Percentiles rank a stretch among this genome's conserved stretches.
Conservation (phyloP, 2,329 filamentous ascomycete genomes). For the Herpotrichia juniperi region DNA sequence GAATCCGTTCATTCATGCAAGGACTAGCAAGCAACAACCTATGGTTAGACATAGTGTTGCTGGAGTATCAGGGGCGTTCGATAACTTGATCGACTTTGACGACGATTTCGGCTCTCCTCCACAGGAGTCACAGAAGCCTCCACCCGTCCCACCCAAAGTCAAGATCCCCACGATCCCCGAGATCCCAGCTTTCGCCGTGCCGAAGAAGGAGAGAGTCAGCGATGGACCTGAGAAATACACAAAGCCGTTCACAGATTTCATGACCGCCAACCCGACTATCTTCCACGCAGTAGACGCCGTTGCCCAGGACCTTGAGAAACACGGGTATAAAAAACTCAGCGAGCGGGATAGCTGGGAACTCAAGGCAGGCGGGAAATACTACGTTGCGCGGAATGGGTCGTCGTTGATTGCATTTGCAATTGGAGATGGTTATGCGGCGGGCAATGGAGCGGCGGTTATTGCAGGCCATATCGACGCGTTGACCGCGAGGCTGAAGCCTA, state of each 20-base stretch:
- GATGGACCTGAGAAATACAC: conserved; percentile 62
- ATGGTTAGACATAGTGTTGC: conserved; percentile 36
- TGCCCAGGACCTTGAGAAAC: conserved; percentile 70
- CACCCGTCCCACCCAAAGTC: conserved; percentile 46
- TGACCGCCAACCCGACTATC: conserved; percentile 88
- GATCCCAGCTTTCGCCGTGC: conserved; percentile 14
- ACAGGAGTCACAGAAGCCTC: conserved; percentile 34
- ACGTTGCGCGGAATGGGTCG: conserved; percentile 81
- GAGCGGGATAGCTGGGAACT: conserved; percentile 84
- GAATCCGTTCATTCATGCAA: conserved; percentile 25
- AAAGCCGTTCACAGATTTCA: conserved; percentile 84
- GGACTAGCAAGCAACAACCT: conserved; percentile 9
- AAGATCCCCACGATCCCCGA: conserved; percentile 30
- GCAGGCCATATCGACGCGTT: conserved; percentile 93
- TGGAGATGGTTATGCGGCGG: conserved; percentile 78
- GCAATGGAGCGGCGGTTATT: conserved; percentile 86
- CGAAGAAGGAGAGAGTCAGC: conserved; percentile 20
- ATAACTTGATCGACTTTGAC: conserved; percentile 39
- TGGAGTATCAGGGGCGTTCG: conserved; percentile 28
- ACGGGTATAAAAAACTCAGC: conserved; percentile 80
- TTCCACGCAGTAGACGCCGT: conserved; percentile 89
- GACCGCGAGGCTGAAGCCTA: conserved; percentile 87
- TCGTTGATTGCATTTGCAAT: conserved; percentile 85
- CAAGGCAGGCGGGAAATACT: conserved; percentile 85
- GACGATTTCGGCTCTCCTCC: conserved; percentile 30